A percentile compares a stretch with the other conserved stretches of the same genome.
These are phyloP conservation scores for Syncephalastrum contaminatum DNA, from an alignment of 371 early-diverging fungal species.

Conservation along the genomic window DNA sequence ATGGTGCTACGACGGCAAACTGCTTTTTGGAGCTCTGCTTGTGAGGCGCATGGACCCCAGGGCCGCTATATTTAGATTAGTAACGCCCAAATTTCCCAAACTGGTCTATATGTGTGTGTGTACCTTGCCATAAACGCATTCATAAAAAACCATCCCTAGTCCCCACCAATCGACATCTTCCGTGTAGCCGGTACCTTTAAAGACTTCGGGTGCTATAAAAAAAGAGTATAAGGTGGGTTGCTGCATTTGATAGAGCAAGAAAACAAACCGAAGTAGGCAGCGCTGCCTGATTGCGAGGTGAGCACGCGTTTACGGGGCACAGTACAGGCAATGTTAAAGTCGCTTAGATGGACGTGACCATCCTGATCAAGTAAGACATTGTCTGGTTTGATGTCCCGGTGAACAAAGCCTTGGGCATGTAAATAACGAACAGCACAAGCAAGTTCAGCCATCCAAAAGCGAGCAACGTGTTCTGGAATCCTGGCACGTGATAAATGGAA, in stretches of 20 bases:
- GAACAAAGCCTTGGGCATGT: conserved; percentile 70
- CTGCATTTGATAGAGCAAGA: conserved; percentile 51
- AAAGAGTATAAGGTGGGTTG: conserved; percentile 5
- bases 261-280: conserved; percentile 66
- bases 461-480: conserved; percentile 61
- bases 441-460: conserved; percentile 73
- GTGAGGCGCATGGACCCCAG: conserved; percentile 3
- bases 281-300: conserved; percentile 67
- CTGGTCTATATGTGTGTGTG: background rate
- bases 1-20: conserved; percentile 32
- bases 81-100: background rate
- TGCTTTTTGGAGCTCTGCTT: conserved; percentile 44
- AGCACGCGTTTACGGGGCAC: conserved; percentile 35
- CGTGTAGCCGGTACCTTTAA: conserved; percentile 58
- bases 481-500: conserved; percentile 63
- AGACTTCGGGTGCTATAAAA: conserved; percentile 73
- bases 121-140: conserved; percentile 54
- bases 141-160: conserved; percentile 76
- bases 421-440: conserved; percentile 68
- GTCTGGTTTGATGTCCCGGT: conserved; percentile 78
- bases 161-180: conserved; percentile 86
- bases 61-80: conserved; percentile 2
- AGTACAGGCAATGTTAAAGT: conserved; percentile 72
- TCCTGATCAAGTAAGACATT: conserved; percentile 70
- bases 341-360: conserved; percentile 70